phyloP scores from a whole-genome alignment of 176 grass and related monocot genomes.

The Rhynchospora breviuscula region DNA sequence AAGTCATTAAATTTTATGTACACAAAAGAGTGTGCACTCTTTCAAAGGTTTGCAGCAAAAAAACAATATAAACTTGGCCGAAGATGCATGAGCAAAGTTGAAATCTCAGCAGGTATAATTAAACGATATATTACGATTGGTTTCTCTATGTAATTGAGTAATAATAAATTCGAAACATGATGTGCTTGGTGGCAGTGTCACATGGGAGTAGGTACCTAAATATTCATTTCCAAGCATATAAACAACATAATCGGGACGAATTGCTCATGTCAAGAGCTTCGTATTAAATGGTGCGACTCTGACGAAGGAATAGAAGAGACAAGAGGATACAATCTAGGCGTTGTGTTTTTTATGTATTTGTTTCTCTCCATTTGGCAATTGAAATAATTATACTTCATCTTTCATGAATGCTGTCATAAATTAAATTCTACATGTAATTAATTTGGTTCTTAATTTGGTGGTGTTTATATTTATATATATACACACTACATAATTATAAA shows the following conservation, averaged over 20 bases:
- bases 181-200: slow-evolving; percentile 35
- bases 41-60: not conserved
- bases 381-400: not conserved
- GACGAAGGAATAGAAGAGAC: slow-evolving; percentile 7
- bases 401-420: not conserved
- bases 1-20: not conserved
- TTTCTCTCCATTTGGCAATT: slow-evolving; percentile 6
- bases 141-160: not conserved
- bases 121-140: not conserved
- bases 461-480: too few species aligned
- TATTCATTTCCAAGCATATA: slow-evolving; percentile 37
- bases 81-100: not conserved
- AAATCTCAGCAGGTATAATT: not conserved
- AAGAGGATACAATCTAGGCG: slow-evolving; percentile 17
- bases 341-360: not conserved
- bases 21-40: not conserved
- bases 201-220: slow-evolving; percentile 28
- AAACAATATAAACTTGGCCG: not conserved
- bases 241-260: slow-evolving; percentile 39
- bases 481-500: too few species aligned
- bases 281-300: slow-evolving; percentile 9
- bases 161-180: slow-evolving; percentile 5
- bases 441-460: too few species aligned
- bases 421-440: too few species aligned
- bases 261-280: slow-evolving; percentile 24